Evolutionary conservation across 768 basidiomycete species (phyloP).

Genomic region (Psilocybe cubensis): DNA sequence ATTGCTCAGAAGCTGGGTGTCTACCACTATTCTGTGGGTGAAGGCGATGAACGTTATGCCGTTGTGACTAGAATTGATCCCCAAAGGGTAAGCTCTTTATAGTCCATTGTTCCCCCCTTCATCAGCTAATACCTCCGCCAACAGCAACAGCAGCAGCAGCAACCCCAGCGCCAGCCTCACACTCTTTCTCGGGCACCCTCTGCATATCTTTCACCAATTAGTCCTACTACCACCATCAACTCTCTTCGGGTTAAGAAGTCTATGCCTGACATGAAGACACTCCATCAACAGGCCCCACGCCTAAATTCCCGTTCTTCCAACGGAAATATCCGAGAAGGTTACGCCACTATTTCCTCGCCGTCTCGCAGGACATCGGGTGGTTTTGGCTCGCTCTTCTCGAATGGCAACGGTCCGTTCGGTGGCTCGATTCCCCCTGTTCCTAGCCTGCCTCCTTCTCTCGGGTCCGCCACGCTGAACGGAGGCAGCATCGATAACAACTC

Average conservation of each 20-base stretch:
- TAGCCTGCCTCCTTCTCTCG: slow-evolving; percentile 64
- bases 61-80: slow-evolving; percentile 93
- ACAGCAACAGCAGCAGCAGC: slow-evolving; percentile 44
- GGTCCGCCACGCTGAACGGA: slow-evolving; percentile 45
- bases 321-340: slow-evolving; percentile 86
- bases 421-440: slow-evolving; percentile 76
- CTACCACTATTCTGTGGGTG: slow-evolving; percentile 91
- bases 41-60: slow-evolving; percentile 91
- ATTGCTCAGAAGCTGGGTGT: slow-evolving; percentile 97
- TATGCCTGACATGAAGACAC: slow-evolving; percentile 96
- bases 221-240: slow-evolving; percentile 43
- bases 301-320: slow-evolving; percentile 82
- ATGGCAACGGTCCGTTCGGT: slow-evolving; percentile 47
- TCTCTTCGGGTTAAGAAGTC: slow-evolving; percentile 93
- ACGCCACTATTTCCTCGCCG: slow-evolving; percentile 85
- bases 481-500: slow-evolving; percentile 46
- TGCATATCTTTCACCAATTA: slow-evolving; percentile 69
- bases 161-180: slow-evolving; percentile 55
- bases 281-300: slow-evolving; percentile 80
- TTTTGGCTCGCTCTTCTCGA: slow-evolving; percentile 73
- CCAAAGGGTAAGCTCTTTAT: slow-evolving; percentile 55
- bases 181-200: slow-evolving; percentile 84
- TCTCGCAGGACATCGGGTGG: slow-evolving; percentile 75
- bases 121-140: slow-evolving; percentile 15
- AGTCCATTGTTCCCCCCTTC: slow-evolving; percentile 29